These are phyloP conservation scores for Russula olivacea DNA, from an alignment of 768 basidiomycete species.

Conservation along the genomic window DNA sequence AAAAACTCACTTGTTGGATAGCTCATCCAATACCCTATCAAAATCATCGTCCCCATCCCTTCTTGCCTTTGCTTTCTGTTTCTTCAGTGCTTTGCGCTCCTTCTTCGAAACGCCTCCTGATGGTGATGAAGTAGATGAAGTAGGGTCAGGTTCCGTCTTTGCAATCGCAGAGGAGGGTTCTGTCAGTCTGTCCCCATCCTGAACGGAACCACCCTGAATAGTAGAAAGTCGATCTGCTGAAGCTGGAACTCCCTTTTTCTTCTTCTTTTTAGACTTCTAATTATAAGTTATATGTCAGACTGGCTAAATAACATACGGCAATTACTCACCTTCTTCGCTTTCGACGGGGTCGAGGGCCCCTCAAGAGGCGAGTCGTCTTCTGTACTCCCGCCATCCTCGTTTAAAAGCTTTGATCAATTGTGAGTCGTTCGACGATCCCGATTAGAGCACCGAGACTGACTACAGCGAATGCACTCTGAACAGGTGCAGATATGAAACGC, in stretches of 20 bases:
- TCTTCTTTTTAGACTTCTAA: slow-evolving; percentile 38
- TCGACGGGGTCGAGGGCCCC: neutral
- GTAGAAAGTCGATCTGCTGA: neutral
- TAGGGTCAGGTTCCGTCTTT: slow-evolving; percentile 4
- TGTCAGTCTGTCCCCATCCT: slow-evolving; percentile 12
- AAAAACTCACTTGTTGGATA: slow-evolving; percentile 60
- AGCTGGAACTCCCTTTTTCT: slow-evolving; percentile 30
- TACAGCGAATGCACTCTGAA: slow-evolving; percentile 22
- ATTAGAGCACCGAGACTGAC: slow-evolving; percentile 13
- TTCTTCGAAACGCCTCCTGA: slow-evolving; percentile 31
- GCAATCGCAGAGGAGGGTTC: slow-evolving; percentile 4
- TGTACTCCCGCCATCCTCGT: slow-evolving; percentile 1
- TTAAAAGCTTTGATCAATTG: slow-evolving; percentile 16
- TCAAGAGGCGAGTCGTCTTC: slow-evolving; percentile 12
- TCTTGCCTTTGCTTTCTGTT: slow-evolving; percentile 57
- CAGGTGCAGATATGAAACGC: slow-evolving; percentile 12
- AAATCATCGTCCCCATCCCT: slow-evolving; percentile 67
- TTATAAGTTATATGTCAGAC: slow-evolving; percentile 21
- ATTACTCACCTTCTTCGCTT: slow-evolving; percentile 26
- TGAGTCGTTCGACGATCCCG: neutral
- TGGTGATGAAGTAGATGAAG: slow-evolving; percentile 9
- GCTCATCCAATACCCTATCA: slow-evolving; percentile 76
- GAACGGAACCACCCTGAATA: slow-evolving; percentile 1
- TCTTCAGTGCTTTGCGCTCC: slow-evolving; percentile 53
- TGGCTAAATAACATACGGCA: neutral